phyloP scores from a whole-genome alignment of 208 protist species.

The Acanthamoeba castellanii region DNA sequence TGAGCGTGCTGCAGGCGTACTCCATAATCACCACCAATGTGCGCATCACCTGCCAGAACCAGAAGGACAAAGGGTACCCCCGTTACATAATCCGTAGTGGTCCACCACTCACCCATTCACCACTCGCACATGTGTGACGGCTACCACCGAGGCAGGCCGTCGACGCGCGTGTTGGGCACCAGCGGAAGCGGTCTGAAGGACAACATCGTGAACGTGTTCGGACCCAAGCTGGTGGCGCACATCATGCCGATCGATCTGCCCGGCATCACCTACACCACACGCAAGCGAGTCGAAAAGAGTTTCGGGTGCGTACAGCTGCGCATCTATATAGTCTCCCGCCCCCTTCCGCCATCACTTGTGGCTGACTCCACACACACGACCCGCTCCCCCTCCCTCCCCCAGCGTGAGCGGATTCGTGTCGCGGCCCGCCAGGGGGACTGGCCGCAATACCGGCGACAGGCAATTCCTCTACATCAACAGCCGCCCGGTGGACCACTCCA shows the following conservation, averaged over 20 bases:
- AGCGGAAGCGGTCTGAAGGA: slow-evolving; percentile 13
- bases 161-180: slow-evolving; percentile 19
- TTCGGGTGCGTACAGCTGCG: background rate
- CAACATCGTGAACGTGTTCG: slow-evolving; percentile 82
- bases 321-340: background rate
- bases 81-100: background rate
- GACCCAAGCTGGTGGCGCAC: slow-evolving; percentile 57
- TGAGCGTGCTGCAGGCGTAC: slow-evolving; percentile 85
- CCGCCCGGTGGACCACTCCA: slow-evolving; percentile 47
- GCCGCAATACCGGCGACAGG: slow-evolving; percentile 76
- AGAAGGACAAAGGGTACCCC: slow-evolving; percentile 71
- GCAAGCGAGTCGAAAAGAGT: background rate
- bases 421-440: slow-evolving; percentile 31
- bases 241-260: slow-evolving; percentile 47
- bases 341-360: too few relatives aligned
- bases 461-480: slow-evolving; percentile 85
- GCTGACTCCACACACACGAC: too few relatives aligned
- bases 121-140: background rate
- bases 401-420: slow-evolving; percentile 78
- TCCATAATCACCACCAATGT: slow-evolving; percentile 79
- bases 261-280: slow-evolving; percentile 14
- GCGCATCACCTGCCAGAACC: slow-evolving; percentile 66
- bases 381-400: too few relatives aligned
- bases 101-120: background rate
- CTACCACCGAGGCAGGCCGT: background rate